A percentile compares a stretch with the other conserved stretches of the same genome.
Conservation (phyloP, 306 rosid genomes). For the Pterocarpus santalinus region DNA sequence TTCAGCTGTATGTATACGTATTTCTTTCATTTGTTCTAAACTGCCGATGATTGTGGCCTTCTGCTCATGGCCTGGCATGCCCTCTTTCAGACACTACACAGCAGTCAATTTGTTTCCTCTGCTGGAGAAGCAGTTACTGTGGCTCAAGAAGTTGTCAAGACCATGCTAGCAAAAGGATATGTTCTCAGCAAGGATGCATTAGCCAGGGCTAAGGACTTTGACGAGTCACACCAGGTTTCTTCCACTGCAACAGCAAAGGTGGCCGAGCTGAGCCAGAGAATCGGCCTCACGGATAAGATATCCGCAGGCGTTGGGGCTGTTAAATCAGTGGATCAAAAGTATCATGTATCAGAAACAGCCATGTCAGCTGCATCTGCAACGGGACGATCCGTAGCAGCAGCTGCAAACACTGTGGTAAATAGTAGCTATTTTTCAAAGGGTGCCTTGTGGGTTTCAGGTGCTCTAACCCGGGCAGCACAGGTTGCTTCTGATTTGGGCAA, state of each 20-base stretch:
- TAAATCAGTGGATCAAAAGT: conserved; percentile 70
- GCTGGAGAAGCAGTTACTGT: conserved; percentile 79
- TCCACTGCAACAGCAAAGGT: conserved; percentile 79
- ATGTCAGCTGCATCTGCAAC: conserved; percentile 75
- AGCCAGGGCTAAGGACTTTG: conserved; percentile 75
- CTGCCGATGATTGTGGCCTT: conserved; percentile 12
- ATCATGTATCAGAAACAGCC: conserved; percentile 74
- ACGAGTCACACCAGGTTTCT: conserved; percentile 77
- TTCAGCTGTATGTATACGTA: conserved; percentile 59
- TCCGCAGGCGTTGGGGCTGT: conserved; percentile 69
- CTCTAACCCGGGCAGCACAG: conserved; percentile 63
- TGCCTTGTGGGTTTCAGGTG: conserved; percentile 85
- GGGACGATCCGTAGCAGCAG: conserved; percentile 76
- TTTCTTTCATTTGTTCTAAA: conserved; percentile 6
- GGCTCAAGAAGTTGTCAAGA: conserved; percentile 85
- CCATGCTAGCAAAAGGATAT: conserved; percentile 86
- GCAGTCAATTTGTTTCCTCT: conserved; percentile 62
- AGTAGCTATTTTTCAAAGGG: conserved; percentile 88
- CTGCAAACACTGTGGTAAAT: conserved; percentile 68
- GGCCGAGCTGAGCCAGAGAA: conserved; percentile 75
- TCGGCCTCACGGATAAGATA: conserved; percentile 72
- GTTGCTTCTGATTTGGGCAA: conserved; percentile 80
- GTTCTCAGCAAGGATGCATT: conserved; percentile 82
- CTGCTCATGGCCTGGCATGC: neutral
- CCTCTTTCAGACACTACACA: conserved; percentile 53